Percentiles rank a stretch among this genome's conserved stretches.
These are phyloP conservation scores for Vitis hybrid DNA, from an alignment of 177 flowering plant species.

Conservation along the genomic window DNA sequence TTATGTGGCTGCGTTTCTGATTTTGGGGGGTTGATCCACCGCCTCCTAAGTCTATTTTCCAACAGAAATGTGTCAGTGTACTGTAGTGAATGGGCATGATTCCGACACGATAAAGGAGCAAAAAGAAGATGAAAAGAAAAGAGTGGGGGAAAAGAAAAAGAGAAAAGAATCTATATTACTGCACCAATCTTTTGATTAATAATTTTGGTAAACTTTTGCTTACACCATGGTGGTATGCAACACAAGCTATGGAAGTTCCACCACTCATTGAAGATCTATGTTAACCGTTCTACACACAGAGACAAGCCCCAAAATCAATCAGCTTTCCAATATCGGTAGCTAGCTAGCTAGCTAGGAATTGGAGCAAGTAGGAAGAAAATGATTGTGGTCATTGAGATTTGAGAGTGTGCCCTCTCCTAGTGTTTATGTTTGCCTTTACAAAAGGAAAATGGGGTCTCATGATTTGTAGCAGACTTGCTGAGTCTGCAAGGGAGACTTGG, in stretches of 20 bases:
- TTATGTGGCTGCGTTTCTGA: not conserved
- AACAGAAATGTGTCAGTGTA: not conserved
- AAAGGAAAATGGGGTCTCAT: too few relatives aligned
- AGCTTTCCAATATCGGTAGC: too few relatives aligned
- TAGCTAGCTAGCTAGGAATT: too few relatives aligned
- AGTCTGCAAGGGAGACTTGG: too few relatives aligned
- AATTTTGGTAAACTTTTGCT: not conserved
- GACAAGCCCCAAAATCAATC: too few relatives aligned
- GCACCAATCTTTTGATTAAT: conserved; percentile 1
- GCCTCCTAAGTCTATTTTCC: not conserved
- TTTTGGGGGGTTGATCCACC: not conserved
- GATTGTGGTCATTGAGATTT: too few relatives aligned
- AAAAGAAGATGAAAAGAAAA: not conserved
- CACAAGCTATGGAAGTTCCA: not conserved
- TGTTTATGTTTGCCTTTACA: too few relatives aligned
- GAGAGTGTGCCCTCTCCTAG: too few relatives aligned
- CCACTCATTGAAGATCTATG: not conserved
- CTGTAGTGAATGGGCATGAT: not conserved
- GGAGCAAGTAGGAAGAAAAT: too few relatives aligned
- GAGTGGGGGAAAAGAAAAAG: not conserved
- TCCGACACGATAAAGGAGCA: conserved; percentile 1
- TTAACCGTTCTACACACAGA: too few relatives aligned
- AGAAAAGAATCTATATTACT: conserved; percentile 2
- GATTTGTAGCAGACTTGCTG: too few relatives aligned
- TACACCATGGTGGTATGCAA: conserved; percentile 1